A percentile compares a stretch with the other conserved stretches of the same genome.
Conservation (phyloP, 768 basidiomycete species). For the Rhodocollybia butyracea region DNA sequence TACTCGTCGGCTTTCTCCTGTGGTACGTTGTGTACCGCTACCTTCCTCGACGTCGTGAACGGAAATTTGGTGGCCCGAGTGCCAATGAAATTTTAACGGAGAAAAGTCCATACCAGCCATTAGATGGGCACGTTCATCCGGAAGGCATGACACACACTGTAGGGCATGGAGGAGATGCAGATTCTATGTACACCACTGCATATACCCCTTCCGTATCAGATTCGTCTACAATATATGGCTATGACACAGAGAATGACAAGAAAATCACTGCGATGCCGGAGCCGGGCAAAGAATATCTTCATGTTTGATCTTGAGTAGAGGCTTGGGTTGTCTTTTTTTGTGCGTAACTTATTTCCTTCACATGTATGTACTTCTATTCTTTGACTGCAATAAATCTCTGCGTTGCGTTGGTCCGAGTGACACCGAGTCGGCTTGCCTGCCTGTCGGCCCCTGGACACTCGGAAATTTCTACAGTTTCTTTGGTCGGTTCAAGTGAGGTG, state of each 20-base stretch:
- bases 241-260: neutral
- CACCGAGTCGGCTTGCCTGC: no score
- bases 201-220: neutral
- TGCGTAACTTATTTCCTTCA: no score
- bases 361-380: no score
- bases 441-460: no score
- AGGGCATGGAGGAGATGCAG: neutral
- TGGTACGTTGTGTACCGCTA: neutral
- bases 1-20: neutral
- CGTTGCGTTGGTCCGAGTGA: no score
- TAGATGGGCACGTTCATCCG: constrained; percentile 2
- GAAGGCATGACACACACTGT: neutral
- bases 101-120: neutral
- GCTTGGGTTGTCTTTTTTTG: no score
- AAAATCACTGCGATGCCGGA: neutral
- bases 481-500: no score
- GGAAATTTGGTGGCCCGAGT: neutral
- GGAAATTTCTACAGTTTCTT: no score
- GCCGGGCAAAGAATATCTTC: neutral
- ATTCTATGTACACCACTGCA: neutral
- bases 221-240: neutral
- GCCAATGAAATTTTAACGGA: no score
- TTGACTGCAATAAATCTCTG: no score
- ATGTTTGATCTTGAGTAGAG: neutral
- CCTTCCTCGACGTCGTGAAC: neutral